These are phyloP conservation scores for Orobanche coerulescens DNA, from an alignment of 257 asterid genomes.

Conservation along the genomic window DNA sequence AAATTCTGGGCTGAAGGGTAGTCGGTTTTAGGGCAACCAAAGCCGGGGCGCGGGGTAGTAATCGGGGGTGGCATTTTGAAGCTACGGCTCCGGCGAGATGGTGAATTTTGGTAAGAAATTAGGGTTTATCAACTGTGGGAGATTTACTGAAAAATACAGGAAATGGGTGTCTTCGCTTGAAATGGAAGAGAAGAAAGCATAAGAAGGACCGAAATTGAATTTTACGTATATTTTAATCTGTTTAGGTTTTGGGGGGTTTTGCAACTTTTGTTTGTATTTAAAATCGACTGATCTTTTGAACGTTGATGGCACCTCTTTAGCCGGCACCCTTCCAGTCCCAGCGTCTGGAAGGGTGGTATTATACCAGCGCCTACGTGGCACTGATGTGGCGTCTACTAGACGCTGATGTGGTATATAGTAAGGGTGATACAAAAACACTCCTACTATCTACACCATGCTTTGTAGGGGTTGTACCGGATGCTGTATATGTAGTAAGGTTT, in stretches of 20 bases:
- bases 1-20: conserved; percentile 7
- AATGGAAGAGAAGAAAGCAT: conserved; percentile 8
- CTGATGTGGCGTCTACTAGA: too few relatives aligned
- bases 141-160: not conserved
- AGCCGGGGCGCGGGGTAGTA: conserved; percentile 15
- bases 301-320: conserved; percentile 15
- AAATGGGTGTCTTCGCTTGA: conserved; percentile 12
- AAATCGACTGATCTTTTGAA: conserved; percentile 27
- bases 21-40: conserved; percentile 29
- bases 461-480: too few relatives aligned
- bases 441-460: too few relatives aligned
- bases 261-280: conserved; percentile 18
- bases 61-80: conserved; percentile 34
- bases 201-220: not conserved
- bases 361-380: too few relatives aligned
- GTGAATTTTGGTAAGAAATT: conserved; percentile 11
- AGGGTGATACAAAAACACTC: too few relatives aligned
- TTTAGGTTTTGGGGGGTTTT: conserved; percentile 25
- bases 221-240: not conserved
- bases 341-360: too few relatives aligned
- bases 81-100: conserved; percentile 18
- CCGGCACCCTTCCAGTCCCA: too few relatives aligned
- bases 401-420: too few relatives aligned
- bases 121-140: not conserved
- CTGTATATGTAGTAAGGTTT: too few relatives aligned